Evolutionary conservation across 2,329 filamentous ascomycete species (phyloP), one percentile per base, ranked within the genome.

Genomic region (Dendryphion nanum): DNA sequence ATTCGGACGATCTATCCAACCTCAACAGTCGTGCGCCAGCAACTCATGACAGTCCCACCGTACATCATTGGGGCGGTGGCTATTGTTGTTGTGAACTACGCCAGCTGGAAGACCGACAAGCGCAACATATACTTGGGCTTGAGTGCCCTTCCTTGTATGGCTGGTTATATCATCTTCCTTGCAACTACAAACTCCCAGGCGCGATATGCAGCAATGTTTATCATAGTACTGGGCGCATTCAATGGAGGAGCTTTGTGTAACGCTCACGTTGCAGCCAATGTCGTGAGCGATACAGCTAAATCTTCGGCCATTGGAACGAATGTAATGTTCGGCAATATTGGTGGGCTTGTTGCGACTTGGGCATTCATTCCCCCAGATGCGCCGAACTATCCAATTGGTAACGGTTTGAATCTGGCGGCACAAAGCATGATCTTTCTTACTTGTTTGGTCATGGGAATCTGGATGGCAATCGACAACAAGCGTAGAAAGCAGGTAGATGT

Each of bases 261-360:
- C 16, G 29, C 29, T 8, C 29, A 30, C 10, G 29, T 30, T 8
- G 12, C 29, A 13, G 29, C 29, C 10, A 30, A 30, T 30, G 29
- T 30, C 8, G 15, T 13, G 8, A 13, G 10, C 10, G 29, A 30
- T 16, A 30, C 29, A 8, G 29, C 29, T 15, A 10, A 15, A 10
- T 30, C 29, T 4, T 30, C 29, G 15, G 12, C 29, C 16, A 30
- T 30, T 30, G 29, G 29, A 13, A 13, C 16, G 3, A 30, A 30
- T 30, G 29, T 30, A 8, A 30, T 30, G 29, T 8, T 30, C 10
- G 29, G 29, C 12, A 30, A 30, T 17, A 30, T 30, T 17, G 29
- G 29, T 17, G 29, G 29, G 16, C 29, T 30, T 17, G 15, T 30
- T 8, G 29, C 29, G 12, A 30, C 29, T 30, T 30, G 29, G 29